Percentiles rank a stretch among this genome's conserved stretches.
These are phyloP conservation scores for Trichoderma simmonsii DNA, from an alignment of 2,329 filamentous ascomycete species.

Conservation along the genomic window DNA sequence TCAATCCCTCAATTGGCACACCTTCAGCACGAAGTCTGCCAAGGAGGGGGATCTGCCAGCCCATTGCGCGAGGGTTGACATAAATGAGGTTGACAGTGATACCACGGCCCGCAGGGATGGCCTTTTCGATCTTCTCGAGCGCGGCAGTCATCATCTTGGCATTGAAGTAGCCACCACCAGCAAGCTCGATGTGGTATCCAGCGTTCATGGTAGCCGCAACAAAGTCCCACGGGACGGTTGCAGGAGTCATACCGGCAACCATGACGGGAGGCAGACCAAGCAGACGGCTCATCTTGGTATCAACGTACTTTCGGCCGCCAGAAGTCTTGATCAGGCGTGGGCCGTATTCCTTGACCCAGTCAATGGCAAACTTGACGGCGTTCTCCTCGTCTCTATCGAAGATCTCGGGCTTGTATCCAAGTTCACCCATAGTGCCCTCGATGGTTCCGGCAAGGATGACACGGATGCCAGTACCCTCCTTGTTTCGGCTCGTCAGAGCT, in stretches of 20 bases:
- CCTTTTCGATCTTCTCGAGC: constrained; percentile 77
- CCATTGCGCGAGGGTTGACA: constrained; percentile 84
- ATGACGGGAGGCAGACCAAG: constrained; percentile 82
- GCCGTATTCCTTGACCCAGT: constrained; percentile 97
- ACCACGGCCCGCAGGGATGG: constrained; percentile 79
- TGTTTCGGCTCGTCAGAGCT: constrained; percentile 95
- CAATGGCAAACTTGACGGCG: constrained; percentile 88
- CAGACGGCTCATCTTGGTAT: constrained; percentile 92
- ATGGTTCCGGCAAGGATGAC: constrained; percentile 95
- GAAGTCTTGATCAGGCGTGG: constrained; percentile 90
- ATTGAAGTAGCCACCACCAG: constrained; percentile 85
- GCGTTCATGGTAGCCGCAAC: constrained; percentile 91
- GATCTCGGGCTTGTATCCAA: constrained; percentile 96
- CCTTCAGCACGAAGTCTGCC: constrained; percentile 77
- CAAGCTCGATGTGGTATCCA: constrained; percentile 90
- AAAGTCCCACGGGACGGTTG: constrained; percentile 87
- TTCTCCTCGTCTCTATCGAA: constrained; percentile 96
- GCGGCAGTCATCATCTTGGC: constrained; percentile 79
- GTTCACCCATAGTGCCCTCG: constrained; percentile 81
- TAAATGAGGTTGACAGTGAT: constrained; percentile 91
- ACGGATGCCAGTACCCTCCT: constrained; percentile 95
- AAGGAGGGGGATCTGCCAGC: constrained; percentile 86
- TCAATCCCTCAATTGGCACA: constrained; percentile 86
- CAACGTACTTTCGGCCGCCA: constrained; percentile 83
- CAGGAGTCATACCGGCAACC: constrained; percentile 91